Percentiles rank a stretch among this genome's conserved stretches.
Conservation (phyloP, 768 basidiomycete genomes). For the Lactarius trivialis region DNA sequence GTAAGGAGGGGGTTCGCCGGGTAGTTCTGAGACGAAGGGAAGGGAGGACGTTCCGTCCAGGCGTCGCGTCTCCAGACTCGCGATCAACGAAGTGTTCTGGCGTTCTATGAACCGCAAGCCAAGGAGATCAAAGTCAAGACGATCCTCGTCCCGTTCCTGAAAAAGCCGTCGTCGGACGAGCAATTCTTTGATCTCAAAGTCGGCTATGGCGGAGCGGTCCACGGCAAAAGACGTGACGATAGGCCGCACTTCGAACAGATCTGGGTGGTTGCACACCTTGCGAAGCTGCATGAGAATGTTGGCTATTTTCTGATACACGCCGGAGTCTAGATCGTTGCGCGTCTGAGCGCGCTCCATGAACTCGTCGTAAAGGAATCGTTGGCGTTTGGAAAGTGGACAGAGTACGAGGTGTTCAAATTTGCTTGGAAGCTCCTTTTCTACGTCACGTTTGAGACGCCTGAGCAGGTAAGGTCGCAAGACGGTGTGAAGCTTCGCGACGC, state of each 20-base stretch:
- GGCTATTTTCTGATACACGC: constrained; percentile 81
- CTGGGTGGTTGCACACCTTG: constrained; percentile 94
- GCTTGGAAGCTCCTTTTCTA: constrained; percentile 91
- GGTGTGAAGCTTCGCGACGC: constrained; percentile 82
- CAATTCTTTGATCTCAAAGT: constrained; percentile 84
- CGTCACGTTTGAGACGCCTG: constrained; percentile 94
- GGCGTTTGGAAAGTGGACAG: constrained; percentile 83
- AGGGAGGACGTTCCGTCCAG: constrained; percentile 56
- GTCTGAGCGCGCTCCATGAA: constrained; percentile 90
- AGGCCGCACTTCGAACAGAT: constrained; percentile 85
- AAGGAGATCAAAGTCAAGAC: constrained; percentile 53
- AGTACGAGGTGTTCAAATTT: constrained; percentile 89
- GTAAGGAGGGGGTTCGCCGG: constrained; percentile 59
- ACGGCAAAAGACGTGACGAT: constrained; percentile 71
- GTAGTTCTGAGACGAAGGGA: constrained; percentile 46
- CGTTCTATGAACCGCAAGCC: constrained; percentile 55
- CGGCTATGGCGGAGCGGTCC: constrained; percentile 66
- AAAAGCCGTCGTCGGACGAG: constrained; percentile 73
- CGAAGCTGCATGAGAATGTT: constrained; percentile 98
- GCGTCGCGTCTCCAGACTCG: constrained; percentile 45
- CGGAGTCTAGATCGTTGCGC: constrained; percentile 72
- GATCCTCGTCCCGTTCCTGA: constrained; percentile 44
- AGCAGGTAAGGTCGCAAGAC: constrained; percentile 96
- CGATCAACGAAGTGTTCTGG: constrained; percentile 47
- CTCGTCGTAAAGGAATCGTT: constrained; percentile 93